Evolutionary conservation across 176 grass and related monocot species (phyloP), one percentile per base, ranked within the genome.

Genomic region (Oryza nivara): DNA sequence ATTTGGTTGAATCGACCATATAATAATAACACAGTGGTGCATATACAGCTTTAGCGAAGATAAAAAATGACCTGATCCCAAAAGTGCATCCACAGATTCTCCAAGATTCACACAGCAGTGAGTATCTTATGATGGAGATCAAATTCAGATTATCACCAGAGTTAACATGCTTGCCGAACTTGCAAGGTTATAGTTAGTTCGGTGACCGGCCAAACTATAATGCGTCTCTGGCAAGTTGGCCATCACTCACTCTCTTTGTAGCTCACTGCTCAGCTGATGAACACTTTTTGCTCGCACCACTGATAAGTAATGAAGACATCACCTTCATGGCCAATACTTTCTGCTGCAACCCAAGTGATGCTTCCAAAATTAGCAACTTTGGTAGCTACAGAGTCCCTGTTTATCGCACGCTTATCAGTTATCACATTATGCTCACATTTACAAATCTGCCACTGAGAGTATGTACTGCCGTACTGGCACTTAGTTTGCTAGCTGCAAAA

Each of bases 341-440:
- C 84, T 79, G 84, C 38, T 43, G 49, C 75, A 41, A 80, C 84
- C 84, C 75, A 87, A 83, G 78, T 38, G 15, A 83, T 86, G 80
- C 88, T 74, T 87, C 84, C 88, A 79, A 79, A 75, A 32, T 19
- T 87, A 63, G 63, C 84, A 86, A 86, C 32, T 69, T 20, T 3
- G 82, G 76, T 40, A 80, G 81, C 75, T 79, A 63, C n/a, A 7
- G 4, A 45, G 86, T 74, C 75, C 65, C 48, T 61, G 15, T 49
- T 80, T 26, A 46, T 25, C 9, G 9, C 75, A 84, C 76, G 26
- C 68, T 58, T 84, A 88, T 30, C 61, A 75, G 60, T 46, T 84
- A 88, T 40, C 61, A 75, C 44, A 46, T 74, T 64, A 48, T 34
- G 67, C 34, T 49, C 30, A 69, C 34, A 65, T 58, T 54, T 56